phyloP scores from a whole-genome alignment of 768 basidiomycete species.

The Mycena pura region DNA sequence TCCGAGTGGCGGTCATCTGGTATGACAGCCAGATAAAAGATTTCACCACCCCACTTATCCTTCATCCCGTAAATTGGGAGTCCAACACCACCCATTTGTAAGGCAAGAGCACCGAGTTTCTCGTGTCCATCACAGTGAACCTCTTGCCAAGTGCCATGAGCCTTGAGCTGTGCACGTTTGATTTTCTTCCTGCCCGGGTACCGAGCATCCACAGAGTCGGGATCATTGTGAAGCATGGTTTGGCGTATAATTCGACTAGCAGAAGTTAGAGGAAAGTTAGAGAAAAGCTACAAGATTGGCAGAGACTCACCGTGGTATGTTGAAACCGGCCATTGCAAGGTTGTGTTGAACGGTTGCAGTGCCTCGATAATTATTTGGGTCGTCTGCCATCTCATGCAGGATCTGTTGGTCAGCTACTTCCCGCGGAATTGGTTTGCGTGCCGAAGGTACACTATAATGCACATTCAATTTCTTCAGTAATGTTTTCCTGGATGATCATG shows the following conservation, averaged over 20 bases:
- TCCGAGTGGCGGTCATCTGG: constrained; percentile 29
- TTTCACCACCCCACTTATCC: constrained; percentile 31
- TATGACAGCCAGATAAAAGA: constrained; percentile 30
- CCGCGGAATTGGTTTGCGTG: constrained; percentile 20
- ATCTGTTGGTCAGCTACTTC: constrained; percentile 28
- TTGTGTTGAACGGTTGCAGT: constrained; percentile 25
- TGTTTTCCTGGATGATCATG: constrained; percentile 4
- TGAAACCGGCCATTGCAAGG: constrained; percentile 14
- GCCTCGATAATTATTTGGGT: constrained; percentile 27
- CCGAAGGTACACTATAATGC: constrained; percentile 25
- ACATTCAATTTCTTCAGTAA: constrained; percentile 22
- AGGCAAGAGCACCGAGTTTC: constrained; percentile 33
- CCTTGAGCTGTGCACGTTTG: constrained; percentile 18
- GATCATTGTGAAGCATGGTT: constrained; percentile 23
- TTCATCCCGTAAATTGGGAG: constrained; percentile 33
- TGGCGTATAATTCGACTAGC: constrained; percentile 28
- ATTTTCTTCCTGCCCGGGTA: constrained; percentile 29
- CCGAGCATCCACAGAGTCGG: constrained; percentile 28
- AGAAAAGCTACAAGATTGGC: neutral
- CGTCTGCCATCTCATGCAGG: constrained; percentile 26
- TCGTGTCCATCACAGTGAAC: constrained; percentile 36
- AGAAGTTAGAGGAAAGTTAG: neutral
- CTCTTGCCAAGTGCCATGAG: constrained; percentile 32
- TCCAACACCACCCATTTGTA: constrained; percentile 33
- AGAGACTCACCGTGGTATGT: constrained; percentile 25